phyloP scores from a whole-genome alignment of 2,329 filamentous ascomycete genomes.

The Trichoderma gracile region DNA sequence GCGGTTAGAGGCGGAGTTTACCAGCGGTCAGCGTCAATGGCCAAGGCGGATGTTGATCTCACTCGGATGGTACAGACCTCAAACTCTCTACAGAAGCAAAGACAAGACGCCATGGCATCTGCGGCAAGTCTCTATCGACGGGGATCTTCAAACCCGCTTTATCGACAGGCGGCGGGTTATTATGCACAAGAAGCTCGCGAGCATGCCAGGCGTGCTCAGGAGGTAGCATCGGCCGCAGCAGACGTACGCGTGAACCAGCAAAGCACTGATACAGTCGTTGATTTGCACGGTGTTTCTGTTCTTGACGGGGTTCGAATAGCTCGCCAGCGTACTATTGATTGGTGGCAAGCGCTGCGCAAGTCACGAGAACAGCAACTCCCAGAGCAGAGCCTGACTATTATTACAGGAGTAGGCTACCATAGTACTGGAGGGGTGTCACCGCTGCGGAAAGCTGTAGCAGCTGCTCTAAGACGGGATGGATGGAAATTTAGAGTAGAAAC shows the following conservation, averaged over 20 bases:
- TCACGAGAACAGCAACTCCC: slow-evolving; percentile 53
- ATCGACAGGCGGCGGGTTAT: slow-evolving; percentile 72
- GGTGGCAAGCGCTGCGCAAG: slow-evolving; percentile 77
- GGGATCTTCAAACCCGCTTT: slow-evolving; percentile 69
- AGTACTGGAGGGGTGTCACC: slow-evolving; percentile 73
- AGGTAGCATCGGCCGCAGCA: slow-evolving; percentile 64
- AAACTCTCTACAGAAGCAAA: slow-evolving; percentile 36
- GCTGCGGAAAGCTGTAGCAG: slow-evolving; percentile 77
- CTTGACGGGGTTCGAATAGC: slow-evolving; percentile 79
- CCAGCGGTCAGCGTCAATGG: background rate
- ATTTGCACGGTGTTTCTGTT: slow-evolving; percentile 83
- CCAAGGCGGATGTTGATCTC: slow-evolving; percentile 27
- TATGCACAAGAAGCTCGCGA: slow-evolving; percentile 73
- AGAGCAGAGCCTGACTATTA: slow-evolving; percentile 64
- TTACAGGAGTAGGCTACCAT: slow-evolving; percentile 81
- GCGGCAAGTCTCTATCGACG: slow-evolving; percentile 47
- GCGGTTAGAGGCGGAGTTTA: background rate
- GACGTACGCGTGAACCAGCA: slow-evolving; percentile 69
- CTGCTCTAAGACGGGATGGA: slow-evolving; percentile 71
- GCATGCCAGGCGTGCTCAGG: slow-evolving; percentile 57
- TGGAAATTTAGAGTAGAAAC: slow-evolving; percentile 78
- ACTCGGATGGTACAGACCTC: slow-evolving; percentile 36
- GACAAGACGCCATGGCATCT: slow-evolving; percentile 38
- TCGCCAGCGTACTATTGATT: slow-evolving; percentile 62
- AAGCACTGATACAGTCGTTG: slow-evolving; percentile 62